Evolutionary conservation across 139 green algal genomes (phyloP).

Genomic region (Coelastrella sp.): DNA sequence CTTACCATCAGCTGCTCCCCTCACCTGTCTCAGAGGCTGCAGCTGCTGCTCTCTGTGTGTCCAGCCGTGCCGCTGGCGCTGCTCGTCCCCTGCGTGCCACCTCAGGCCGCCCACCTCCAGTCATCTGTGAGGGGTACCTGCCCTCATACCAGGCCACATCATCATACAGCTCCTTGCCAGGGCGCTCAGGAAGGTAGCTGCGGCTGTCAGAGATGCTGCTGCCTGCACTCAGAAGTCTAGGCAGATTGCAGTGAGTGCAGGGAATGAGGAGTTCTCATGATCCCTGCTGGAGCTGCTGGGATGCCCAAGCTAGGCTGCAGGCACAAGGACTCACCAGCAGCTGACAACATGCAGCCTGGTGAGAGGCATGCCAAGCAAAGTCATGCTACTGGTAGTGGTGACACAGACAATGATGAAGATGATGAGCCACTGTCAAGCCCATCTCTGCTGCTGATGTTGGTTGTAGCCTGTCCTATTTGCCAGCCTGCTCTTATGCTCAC

Average conservation of each 20-base stretch:
- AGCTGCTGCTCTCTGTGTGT: background rate
- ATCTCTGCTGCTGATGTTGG: background rate
- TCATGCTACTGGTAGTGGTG: no score
- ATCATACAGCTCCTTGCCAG: slow-evolving; percentile 43
- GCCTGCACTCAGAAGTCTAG: background rate
- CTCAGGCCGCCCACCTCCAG: background rate
- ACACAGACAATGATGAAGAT: background rate
- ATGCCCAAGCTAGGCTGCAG: no score
- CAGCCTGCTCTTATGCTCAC: background rate
- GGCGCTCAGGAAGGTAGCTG: slow-evolving; percentile 16
- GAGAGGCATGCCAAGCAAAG: no score
- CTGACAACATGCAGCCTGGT: no score
- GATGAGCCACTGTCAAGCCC: background rate
- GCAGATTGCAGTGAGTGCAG: background rate
- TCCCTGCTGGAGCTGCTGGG: no score
- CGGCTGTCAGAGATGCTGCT: slow-evolving; percentile 16
- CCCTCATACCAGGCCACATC: slow-evolving; percentile 45
- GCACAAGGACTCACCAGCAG: no score
- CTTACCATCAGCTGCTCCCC: background rate
- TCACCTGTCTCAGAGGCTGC: slow-evolving; percentile 30
- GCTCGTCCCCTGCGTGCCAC: background rate
- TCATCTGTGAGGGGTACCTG: slow-evolving; percentile 40
- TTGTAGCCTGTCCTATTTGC: background rate
- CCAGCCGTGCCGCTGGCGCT: background rate
- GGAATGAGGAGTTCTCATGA: no score